A percentile compares a stretch with the other conserved stretches of the same genome.
These are phyloP conservation scores for Cylindrotheca closterium DNA, from an alignment of 108 stramenopile genomes.

Conservation along the genomic window DNA sequence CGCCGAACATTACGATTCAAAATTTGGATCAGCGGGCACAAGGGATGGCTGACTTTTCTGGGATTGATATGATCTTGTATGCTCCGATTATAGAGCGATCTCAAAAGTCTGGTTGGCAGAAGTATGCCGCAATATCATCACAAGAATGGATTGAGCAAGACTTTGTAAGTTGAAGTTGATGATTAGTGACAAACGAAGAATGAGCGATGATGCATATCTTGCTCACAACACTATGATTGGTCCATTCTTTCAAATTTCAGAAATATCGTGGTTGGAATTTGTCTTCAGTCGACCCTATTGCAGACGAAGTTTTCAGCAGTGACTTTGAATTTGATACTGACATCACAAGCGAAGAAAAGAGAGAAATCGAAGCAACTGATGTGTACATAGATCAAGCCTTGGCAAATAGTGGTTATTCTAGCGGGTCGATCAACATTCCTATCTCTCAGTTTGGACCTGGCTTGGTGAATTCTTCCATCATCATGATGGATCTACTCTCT, in stretches of 20 bases:
- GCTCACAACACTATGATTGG: too few species aligned
- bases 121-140: too few species aligned
- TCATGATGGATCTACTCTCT: slow-evolving; percentile 9
- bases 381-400: slow-evolving; percentile 15
- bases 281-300: not conserved
- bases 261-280: slow-evolving; percentile 7
- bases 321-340: not conserved
- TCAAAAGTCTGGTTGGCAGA: not conserved
- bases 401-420: not conserved
- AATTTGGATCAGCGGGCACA: slow-evolving; percentile 15
- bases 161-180: too few species aligned
- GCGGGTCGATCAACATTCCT: slow-evolving; percentile 2
- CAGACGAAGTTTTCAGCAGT: not conserved
- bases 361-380: slow-evolving; percentile 4
- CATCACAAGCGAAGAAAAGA: slow-evolving; percentile 6
- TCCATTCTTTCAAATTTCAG: too few species aligned
- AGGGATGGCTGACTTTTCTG: slow-evolving; percentile 5
- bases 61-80: slow-evolving; percentile 16
- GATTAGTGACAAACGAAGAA: too few species aligned
- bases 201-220: too few species aligned
- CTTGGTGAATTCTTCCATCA: not conserved
- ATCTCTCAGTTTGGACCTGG: slow-evolving; percentile 16
- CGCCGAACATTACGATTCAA: slow-evolving; percentile 25
- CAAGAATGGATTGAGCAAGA: slow-evolving; percentile 16
- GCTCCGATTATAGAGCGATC: slow-evolving; percentile 7